phyloP scores from a whole-genome alignment of 495 filamentous ascomycete species.

The Talaromyces liani region DNA sequence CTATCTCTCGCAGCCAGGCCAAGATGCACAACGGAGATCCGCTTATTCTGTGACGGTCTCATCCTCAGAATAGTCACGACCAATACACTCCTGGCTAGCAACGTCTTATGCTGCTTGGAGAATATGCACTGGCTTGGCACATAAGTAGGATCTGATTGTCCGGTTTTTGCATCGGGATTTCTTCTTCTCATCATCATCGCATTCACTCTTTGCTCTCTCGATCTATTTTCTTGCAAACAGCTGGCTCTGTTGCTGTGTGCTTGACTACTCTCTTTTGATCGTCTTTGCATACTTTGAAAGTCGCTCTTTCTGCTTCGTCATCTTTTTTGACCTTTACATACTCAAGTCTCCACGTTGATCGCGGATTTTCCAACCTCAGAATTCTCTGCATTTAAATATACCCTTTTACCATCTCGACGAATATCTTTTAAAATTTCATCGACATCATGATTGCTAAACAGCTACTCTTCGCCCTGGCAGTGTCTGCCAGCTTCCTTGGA shows the following conservation, averaged over 20 bases:
- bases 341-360: background rate
- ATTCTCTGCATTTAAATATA: background rate
- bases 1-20: background rate
- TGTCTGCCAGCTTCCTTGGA: background rate
- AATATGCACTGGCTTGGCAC: background rate
- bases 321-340: background rate
- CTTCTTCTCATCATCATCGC: background rate
- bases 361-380: background rate
- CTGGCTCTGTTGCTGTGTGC: slow-evolving; percentile 3
- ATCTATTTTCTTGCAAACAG: background rate
- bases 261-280: background rate
- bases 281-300: background rate
- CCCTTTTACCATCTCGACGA: background rate
- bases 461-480: background rate
- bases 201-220: slow-evolving; percentile 3
- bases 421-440: background rate
- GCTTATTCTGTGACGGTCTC: background rate
- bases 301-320: background rate
- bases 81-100: background rate
- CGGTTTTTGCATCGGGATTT: background rate
- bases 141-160: background rate
- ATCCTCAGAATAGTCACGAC: background rate
- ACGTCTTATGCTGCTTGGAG: background rate
- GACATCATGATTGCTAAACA: slow-evolving; percentile 1
- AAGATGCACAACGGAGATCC: background rate